A percentile compares a stretch with the other conserved stretches of the same genome.
phyloP scores from a whole-genome alignment of 352 stramenopile species.

The Globisporangium apiculatum region DNA sequence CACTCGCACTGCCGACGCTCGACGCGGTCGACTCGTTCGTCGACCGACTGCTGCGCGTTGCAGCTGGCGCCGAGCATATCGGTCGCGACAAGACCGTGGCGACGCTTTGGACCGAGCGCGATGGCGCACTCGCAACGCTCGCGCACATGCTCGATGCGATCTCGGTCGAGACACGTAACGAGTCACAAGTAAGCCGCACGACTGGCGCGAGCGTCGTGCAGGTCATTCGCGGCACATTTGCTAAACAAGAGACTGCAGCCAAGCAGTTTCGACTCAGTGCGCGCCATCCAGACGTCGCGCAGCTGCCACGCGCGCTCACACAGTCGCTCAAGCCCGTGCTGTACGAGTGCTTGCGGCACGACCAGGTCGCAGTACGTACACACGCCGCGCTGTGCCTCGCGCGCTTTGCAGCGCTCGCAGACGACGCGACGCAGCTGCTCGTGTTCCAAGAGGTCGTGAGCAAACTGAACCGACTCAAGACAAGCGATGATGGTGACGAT shows the following conservation, averaged over 20 bases:
- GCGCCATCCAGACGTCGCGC: slow-evolving; percentile 11
- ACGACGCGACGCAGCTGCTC: slow-evolving; percentile 37
- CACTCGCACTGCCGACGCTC: slow-evolving; percentile 20
- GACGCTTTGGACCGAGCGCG: slow-evolving; percentile 33
- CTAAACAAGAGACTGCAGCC: not conserved
- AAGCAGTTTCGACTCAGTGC: slow-evolving; percentile 24
- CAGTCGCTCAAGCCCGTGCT: slow-evolving; percentile 41
- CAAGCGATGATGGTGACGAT: slow-evolving; percentile 4
- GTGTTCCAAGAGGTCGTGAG: slow-evolving; percentile 72
- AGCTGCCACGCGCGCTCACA: slow-evolving; percentile 21
- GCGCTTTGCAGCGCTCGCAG: slow-evolving; percentile 37
- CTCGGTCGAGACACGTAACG: slow-evolving; percentile 5
- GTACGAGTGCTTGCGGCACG: slow-evolving; percentile 47
- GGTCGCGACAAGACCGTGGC: slow-evolving; percentile 17
- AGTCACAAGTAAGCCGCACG: not conserved
- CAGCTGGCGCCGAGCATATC: slow-evolving; percentile 17
- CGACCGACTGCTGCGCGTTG: slow-evolving; percentile 31
- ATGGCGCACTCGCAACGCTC: slow-evolving; percentile 41
- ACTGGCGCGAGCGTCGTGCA: slow-evolving; percentile 16
- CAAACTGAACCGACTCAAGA: slow-evolving; percentile 63
- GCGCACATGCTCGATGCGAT: slow-evolving; percentile 28
- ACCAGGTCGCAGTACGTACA: slow-evolving; percentile 53
- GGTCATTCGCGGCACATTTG: slow-evolving; percentile 21
- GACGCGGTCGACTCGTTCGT: slow-evolving; percentile 33
- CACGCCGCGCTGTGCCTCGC: slow-evolving; percentile 40